Evolutionary conservation across 2,329 filamentous ascomycete genomes (phyloP).

Genomic region (Monilinia laxa): DNA sequence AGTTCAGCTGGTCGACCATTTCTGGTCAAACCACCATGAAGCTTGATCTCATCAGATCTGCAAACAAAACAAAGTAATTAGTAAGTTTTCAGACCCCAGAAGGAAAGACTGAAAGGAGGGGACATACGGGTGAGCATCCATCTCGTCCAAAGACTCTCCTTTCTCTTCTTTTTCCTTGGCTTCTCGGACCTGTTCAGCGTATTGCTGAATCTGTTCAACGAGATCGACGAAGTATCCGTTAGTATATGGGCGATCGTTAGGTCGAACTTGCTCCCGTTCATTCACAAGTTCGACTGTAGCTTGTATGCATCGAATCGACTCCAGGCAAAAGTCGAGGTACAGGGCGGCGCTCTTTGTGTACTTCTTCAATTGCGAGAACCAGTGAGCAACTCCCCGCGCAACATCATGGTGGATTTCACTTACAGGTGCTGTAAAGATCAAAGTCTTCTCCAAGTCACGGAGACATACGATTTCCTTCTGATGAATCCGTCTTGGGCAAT

Average conservation of each 20-base stretch:
- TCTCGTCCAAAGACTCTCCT: slow-evolving; percentile 52
- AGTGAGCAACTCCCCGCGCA: slow-evolving; percentile 67
- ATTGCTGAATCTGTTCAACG: slow-evolving; percentile 86
- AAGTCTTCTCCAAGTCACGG: slow-evolving; percentile 88
- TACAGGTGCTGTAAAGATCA: slow-evolving; percentile 90
- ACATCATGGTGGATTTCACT: slow-evolving; percentile 62
- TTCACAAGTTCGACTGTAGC: slow-evolving; percentile 81
- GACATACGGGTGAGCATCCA: slow-evolving; percentile 60
- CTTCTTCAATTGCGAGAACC: slow-evolving; percentile 69
- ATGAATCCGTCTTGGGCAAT: slow-evolving; percentile 75
- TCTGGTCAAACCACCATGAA: slow-evolving; percentile 77
- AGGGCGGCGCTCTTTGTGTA: slow-evolving; percentile 66
- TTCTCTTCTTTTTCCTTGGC: slow-evolving; percentile 66
- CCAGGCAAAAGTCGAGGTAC: slow-evolving; percentile 87
- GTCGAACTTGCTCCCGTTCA: slow-evolving; percentile 82
- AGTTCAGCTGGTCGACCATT: slow-evolving; percentile 83
- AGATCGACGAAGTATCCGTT: slow-evolving; percentile 97
- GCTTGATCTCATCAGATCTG: slow-evolving; percentile 70
- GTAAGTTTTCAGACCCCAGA: slow-evolving; percentile 23
- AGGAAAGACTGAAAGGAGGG: slow-evolving; percentile 24
- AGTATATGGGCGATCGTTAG: slow-evolving; percentile 86
- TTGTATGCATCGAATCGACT: slow-evolving; percentile 86
- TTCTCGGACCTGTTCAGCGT: slow-evolving; percentile 79
- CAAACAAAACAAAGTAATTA: slow-evolving; percentile 35
- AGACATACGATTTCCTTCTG: slow-evolving; percentile 86